Conservation (phyloP, 345 rosid species). For the sweet orange (Citrus sinensis) region DNA sequence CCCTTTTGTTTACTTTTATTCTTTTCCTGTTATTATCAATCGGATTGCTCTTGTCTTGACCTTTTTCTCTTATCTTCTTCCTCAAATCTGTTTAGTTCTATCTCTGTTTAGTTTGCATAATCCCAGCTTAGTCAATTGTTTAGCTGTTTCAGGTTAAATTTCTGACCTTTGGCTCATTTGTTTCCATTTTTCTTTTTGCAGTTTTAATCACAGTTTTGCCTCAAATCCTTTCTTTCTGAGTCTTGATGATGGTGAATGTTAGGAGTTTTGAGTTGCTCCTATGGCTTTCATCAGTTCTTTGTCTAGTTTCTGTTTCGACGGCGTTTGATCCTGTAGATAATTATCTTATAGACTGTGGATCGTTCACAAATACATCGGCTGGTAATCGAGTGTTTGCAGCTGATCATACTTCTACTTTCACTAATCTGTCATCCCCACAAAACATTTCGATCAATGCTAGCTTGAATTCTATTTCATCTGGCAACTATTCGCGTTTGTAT, state of each 20-base stretch:
- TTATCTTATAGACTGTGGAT: slow-evolving; percentile 72
- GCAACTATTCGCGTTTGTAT: slow-evolving; percentile 41
- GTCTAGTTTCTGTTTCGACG: slow-evolving; percentile 32
- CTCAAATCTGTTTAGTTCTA: not conserved
- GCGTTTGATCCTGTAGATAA: slow-evolving; percentile 43
- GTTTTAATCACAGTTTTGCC: not conserved
- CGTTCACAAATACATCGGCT: slow-evolving; percentile 39
- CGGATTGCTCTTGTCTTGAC: not conserved
- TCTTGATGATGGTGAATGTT: slow-evolving; percentile 28
- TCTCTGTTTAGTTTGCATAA: not conserved
- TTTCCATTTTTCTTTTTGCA: not conserved
- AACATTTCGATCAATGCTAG: slow-evolving; percentile 20
- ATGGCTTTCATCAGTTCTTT: slow-evolving; percentile 29
- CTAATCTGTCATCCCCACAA: slow-evolving; percentile 23
- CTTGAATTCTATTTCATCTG: slow-evolving; percentile 23
- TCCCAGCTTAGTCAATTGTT: not conserved
- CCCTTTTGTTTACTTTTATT: not conserved
- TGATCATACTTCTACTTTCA: slow-evolving; percentile 26
- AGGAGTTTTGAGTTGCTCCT: slow-evolving; percentile 13
- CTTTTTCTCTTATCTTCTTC: no score
- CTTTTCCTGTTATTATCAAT: not conserved
- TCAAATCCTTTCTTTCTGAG: not conserved
- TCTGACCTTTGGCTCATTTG: not conserved
- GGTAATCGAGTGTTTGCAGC: slow-evolving; percentile 43
- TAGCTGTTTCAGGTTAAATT: not conserved